These are phyloP conservation scores for Hemileccinum impolitum DNA, from an alignment of 768 basidiomycete genomes.

Conservation along the genomic window DNA sequence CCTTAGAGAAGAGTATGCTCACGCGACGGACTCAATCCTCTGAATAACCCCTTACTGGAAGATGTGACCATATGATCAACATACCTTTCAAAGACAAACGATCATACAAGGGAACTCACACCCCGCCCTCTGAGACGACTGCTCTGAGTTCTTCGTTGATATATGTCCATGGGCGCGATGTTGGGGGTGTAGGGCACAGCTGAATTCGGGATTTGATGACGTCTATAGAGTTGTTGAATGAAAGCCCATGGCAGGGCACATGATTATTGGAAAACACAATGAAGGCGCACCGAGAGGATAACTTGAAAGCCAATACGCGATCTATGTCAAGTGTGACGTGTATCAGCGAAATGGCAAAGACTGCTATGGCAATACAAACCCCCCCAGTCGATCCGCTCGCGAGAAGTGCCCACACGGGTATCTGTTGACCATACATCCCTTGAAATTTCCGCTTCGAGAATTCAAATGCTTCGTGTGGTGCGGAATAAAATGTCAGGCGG, in stretches of 20 bases:
- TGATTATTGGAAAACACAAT: not conserved
- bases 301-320: constrained; percentile 79
- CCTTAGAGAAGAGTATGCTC: constrained; percentile 20
- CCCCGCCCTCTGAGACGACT: constrained; percentile 68
- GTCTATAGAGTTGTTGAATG: constrained; percentile 42
- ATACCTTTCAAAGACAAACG: not conserved
- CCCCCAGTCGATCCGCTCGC: constrained; percentile 83
- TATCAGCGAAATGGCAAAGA: not conserved
- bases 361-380: constrained; percentile 39
- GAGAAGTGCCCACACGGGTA: constrained; percentile 84
- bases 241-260: not conserved
- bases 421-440: constrained; percentile 54
- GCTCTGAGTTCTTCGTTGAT: constrained; percentile 66
- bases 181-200: constrained; percentile 69
- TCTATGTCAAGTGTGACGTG: constrained; percentile 1
- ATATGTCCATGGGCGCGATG: constrained; percentile 70
- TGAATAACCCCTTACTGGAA: constrained; percentile 56
- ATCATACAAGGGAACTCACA: constrained; percentile 43
- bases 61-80: not conserved
- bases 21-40: constrained; percentile 76
- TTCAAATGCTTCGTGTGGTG: constrained; percentile 64
- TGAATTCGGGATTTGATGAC: constrained; percentile 92
- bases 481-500: not conserved
- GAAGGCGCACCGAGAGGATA: constrained; percentile 70
- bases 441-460: constrained; percentile 79